Percentiles rank a stretch among this genome's conserved stretches.
These are phyloP conservation scores for Taphrina deformans DNA, from an alignment of 1,139 yeast genomes.

Conservation along the genomic window DNA sequence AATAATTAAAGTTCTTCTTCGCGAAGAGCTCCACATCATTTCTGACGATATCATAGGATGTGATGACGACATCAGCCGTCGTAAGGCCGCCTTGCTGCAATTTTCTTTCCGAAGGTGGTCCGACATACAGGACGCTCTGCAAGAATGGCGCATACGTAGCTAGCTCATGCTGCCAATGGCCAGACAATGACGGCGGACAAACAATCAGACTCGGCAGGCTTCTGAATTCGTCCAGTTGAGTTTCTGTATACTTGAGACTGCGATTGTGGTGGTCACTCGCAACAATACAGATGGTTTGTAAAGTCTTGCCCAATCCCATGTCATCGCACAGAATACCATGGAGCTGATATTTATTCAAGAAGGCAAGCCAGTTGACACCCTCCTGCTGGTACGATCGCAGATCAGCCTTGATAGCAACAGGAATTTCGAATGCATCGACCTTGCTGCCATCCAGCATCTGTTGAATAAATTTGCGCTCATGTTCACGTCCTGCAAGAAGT, in stretches of 20 bases:
- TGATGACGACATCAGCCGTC: conserved; percentile 78
- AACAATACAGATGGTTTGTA: conserved; percentile 94
- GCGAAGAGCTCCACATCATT: conserved; percentile 74
- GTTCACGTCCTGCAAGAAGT: conserved; percentile 81
- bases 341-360: conserved; percentile 86
- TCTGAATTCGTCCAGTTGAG: conserved; percentile 67
- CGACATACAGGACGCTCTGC: conserved; percentile 82
- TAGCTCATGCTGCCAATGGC: conserved; percentile 98
- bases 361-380: conserved; percentile 97
- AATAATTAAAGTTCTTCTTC: conserved; percentile 76
- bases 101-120: conserved; percentile 76
- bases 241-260: conserved; percentile 60
- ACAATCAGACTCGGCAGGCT: conserved; percentile 80
- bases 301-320: conserved; percentile 98
- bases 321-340: conserved; percentile 98
- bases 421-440: conserved; percentile 81
- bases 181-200: conserved; percentile 96
- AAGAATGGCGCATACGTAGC: conserved; percentile 87
- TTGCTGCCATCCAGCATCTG: conserved; percentile 99
- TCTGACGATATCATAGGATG: conserved; percentile 94
- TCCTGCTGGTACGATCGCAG: conserved; percentile 95
- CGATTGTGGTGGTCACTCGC: conserved; percentile 93
- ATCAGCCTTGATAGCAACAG: conserved; percentile 89
- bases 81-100: conserved; percentile 57
- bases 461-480: conserved; percentile 89